Percentiles rank a stretch among this genome's conserved stretches.
Conservation (phyloP, 441 rosid genomes). For the Brassica hybrid region DNA sequence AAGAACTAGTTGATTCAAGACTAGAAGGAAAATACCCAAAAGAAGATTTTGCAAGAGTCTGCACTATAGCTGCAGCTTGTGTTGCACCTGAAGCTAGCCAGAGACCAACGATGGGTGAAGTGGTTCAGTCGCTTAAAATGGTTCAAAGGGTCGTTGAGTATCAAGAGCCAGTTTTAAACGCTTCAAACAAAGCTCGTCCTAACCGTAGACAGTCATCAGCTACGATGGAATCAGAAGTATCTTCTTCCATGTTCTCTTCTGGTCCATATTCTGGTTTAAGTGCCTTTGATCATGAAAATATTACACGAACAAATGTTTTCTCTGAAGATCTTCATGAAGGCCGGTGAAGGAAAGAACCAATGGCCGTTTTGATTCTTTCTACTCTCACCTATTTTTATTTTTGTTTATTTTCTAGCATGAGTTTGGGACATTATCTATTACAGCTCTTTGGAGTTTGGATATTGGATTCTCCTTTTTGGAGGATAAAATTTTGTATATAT, state of each 20-base stretch:
- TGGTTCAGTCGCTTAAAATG: constrained; percentile 89
- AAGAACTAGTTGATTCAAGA: constrained; percentile 85
- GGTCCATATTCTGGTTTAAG: constrained; percentile 1
- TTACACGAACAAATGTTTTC: constrained; percentile 3
- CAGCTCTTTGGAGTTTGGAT: constrained; percentile 6
- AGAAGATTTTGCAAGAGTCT: constrained; percentile 92
- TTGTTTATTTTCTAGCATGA: not conserved
- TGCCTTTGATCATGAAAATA: constrained; percentile 8
- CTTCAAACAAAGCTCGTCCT: constrained; percentile 15
- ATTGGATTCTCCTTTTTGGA: not conserved
- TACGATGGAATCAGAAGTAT: constrained; percentile 7
- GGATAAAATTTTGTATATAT: constrained; percentile 4
- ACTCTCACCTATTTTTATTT: not conserved
- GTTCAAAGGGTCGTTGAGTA: constrained; percentile 11
- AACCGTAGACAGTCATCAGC: constrained; percentile 11
- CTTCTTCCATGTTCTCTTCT: constrained; percentile 4
- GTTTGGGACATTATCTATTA: constrained; percentile 3
- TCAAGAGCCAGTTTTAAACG: constrained; percentile 5
- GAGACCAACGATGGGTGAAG: constrained; percentile 98
- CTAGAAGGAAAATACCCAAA: constrained; percentile 83
- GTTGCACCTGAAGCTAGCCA: constrained; percentile 94
- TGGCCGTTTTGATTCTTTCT: not conserved
- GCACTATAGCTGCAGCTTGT: constrained; percentile 99
- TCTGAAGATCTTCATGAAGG: constrained; percentile 9
- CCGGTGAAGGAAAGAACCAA: constrained; percentile 9